phyloP scores from a whole-genome alignment of 257 asterid species.

The Ligustrum vulgare region DNA sequence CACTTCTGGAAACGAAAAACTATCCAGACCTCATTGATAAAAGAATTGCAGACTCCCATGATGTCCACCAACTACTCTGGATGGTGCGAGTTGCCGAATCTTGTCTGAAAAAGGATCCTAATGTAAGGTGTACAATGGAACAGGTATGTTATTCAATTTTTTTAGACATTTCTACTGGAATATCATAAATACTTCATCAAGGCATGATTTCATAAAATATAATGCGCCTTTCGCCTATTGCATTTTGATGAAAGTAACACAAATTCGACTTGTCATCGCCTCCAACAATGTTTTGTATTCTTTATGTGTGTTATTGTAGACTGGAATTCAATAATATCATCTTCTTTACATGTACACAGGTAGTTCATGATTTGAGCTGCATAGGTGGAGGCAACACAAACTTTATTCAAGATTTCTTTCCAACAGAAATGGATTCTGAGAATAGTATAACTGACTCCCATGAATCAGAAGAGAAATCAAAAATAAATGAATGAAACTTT shows the following conservation, averaged over 20 bases:
- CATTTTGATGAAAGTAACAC: not conserved
- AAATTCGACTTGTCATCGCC: too few relatives aligned
- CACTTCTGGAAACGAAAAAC: conserved; percentile 59
- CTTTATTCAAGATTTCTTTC: conserved; percentile 25
- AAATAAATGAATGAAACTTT: not conserved
- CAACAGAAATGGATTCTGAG: conserved; percentile 9
- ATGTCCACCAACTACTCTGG: conserved; percentile 71
- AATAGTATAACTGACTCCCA: not conserved
- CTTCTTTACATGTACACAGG: conserved; percentile 28
- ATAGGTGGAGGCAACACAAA: conserved; percentile 29
- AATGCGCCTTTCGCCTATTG: not conserved
- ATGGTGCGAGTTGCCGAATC: conserved; percentile 64
- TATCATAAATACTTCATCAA: not conserved
- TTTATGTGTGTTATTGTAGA: not conserved
- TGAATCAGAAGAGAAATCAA: not conserved
- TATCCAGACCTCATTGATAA: conserved; percentile 64
- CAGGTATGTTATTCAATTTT: conserved; percentile 37
- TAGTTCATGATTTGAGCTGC: conserved; percentile 35
- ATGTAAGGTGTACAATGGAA: conserved; percentile 55
- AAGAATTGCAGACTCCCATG: conserved; percentile 61
- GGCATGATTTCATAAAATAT: not conserved
- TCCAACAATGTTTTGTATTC: too few relatives aligned
- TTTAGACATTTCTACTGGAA: not conserved
- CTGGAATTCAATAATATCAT: not conserved
- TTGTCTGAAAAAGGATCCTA: conserved; percentile 61